A percentile compares a stretch with the other conserved stretches of the same genome.
These are phyloP conservation scores for Tilletiaria anomala DNA, from an alignment of 1,284 basidiomycete species.

Conservation along the genomic window DNA sequence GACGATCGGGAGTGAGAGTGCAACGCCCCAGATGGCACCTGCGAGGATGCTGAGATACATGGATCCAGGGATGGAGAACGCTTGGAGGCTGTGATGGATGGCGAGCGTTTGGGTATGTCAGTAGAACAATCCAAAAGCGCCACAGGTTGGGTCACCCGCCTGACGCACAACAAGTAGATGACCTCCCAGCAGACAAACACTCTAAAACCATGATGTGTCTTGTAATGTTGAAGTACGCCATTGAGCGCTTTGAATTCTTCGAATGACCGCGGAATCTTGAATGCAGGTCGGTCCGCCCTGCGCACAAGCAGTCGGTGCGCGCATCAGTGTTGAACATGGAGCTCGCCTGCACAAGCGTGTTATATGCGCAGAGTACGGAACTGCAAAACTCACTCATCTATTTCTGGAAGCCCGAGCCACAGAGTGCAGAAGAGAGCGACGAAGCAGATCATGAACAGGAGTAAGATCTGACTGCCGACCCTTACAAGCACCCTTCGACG, in stretches of 20 bases:
- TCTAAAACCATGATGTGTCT: constrained; percentile 33
- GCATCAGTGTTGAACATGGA: not conserved
- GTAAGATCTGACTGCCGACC: constrained; percentile 10
- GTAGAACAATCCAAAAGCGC: not conserved
- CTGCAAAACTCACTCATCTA: no score
- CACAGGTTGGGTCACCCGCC: no score
- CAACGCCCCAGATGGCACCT: constrained; percentile 89
- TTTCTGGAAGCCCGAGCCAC: constrained; percentile 21
- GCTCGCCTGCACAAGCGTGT: no score
- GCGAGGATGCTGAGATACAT: constrained; percentile 97
- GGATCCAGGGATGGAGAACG: constrained; percentile 87
- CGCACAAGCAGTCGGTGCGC: no score
- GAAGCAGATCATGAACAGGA: constrained; percentile 20
- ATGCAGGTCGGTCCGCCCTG: constrained; percentile 13
- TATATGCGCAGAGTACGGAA: no score
- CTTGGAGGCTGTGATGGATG: constrained; percentile 51
- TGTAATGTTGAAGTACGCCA: constrained; percentile 40
- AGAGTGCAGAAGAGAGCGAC: constrained; percentile 16
- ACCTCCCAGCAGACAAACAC: constrained; percentile 40
- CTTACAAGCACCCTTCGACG: constrained; percentile 14
- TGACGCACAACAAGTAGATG: constrained; percentile 77
- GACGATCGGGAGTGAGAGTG: constrained; percentile 71
- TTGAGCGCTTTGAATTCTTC: constrained; percentile 40
- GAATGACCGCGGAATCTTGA: constrained; percentile 40
- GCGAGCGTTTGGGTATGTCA: no score